Conservation (phyloP, 2,329 filamentous ascomycete species). For the Ophiosphaerella korrae region DNA sequence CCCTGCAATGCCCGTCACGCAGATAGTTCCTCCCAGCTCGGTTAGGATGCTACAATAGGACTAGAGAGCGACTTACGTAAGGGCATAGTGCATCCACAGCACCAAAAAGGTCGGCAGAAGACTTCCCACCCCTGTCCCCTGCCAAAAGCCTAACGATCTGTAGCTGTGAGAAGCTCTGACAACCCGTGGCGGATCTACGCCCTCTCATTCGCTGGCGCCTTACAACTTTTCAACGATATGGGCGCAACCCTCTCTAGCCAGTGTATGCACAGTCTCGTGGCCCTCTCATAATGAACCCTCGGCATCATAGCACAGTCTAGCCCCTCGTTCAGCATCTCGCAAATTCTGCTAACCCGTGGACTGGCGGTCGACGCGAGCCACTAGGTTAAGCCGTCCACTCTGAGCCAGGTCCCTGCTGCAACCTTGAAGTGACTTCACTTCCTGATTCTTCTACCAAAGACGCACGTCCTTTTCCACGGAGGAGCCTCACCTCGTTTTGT, state of each 20-base stretch:
- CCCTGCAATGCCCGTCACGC: constrained; percentile 2
- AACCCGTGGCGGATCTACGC: constrained; percentile 25
- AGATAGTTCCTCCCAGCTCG: constrained; percentile 2
- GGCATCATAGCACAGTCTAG: constrained; percentile 25
- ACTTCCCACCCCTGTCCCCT: constrained; percentile 12
- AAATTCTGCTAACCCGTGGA: constrained; percentile 29
- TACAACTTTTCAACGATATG: constrained; percentile 34
- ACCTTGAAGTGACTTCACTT: constrained; percentile 33
- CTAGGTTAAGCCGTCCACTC: constrained; percentile 25
- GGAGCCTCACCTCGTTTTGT: constrained; percentile 27
- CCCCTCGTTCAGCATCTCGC: constrained; percentile 34
- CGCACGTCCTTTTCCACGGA: constrained; percentile 32
- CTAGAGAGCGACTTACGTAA: constrained; percentile 22
- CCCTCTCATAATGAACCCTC: constrained; percentile 35
- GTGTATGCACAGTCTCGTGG: constrained; percentile 43
- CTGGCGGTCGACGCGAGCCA: constrained; percentile 31
- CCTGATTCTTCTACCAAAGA: constrained; percentile 31
- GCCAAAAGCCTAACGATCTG: constrained; percentile 13
- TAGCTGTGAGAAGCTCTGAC: constrained; percentile 9
- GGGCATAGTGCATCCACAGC: constrained; percentile 1
- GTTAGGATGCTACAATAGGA: constrained; percentile 14
- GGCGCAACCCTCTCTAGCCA: constrained; percentile 31
- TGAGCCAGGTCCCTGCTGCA: constrained; percentile 23
- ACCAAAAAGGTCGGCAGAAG: constrained; percentile 17
- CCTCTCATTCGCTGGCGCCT: constrained; percentile 30